phyloP scores from a whole-genome alignment of 139 green algal genomes.

The Chlorella sp. region DNA sequence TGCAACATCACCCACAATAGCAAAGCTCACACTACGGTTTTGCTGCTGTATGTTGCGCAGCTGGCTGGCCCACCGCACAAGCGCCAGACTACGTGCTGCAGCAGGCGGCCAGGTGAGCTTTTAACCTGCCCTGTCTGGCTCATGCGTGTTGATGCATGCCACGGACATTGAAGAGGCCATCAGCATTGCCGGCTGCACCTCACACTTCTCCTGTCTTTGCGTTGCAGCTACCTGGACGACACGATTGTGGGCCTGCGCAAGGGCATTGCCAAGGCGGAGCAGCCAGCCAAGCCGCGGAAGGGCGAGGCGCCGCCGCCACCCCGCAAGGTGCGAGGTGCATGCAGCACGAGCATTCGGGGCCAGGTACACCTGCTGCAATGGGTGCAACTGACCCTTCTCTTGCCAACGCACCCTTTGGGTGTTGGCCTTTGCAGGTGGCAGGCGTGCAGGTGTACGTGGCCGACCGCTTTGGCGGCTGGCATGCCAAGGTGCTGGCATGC shows the following conservation, averaged over 20 bases:
- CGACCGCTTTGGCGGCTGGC: constrained; percentile 86
- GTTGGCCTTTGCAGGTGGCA: constrained; percentile 49
- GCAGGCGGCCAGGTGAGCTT: constrained; percentile 54
- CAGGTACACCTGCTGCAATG: too few species aligned
- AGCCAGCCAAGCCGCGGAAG: constrained; percentile 87
- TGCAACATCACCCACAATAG: too few species aligned
- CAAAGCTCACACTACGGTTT: too few species aligned
- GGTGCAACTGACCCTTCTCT: too few species aligned
- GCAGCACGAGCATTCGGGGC: too few species aligned
- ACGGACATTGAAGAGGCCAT: too few species aligned
- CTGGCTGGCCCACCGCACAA: constrained; percentile 80
- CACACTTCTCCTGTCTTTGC: too few species aligned
- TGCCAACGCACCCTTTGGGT: too few species aligned
- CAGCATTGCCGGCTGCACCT: too few species aligned
- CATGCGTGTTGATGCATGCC: not conserved
- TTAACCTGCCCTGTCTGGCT: not conserved
- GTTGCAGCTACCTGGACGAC: constrained; percentile 45
- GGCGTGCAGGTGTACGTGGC: constrained; percentile 76
- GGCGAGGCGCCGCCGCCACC: constrained; percentile 34
- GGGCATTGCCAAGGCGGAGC: constrained; percentile 83
- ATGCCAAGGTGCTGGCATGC: constrained; percentile 58
- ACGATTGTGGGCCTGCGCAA: constrained; percentile 79
- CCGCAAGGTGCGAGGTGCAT: constrained; percentile 41
- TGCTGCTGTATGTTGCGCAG: too few species aligned
- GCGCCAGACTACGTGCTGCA: constrained; percentile 84